phyloP scores from a whole-genome alignment of 306 rosid species.

The Fragaria vesca region DNA sequence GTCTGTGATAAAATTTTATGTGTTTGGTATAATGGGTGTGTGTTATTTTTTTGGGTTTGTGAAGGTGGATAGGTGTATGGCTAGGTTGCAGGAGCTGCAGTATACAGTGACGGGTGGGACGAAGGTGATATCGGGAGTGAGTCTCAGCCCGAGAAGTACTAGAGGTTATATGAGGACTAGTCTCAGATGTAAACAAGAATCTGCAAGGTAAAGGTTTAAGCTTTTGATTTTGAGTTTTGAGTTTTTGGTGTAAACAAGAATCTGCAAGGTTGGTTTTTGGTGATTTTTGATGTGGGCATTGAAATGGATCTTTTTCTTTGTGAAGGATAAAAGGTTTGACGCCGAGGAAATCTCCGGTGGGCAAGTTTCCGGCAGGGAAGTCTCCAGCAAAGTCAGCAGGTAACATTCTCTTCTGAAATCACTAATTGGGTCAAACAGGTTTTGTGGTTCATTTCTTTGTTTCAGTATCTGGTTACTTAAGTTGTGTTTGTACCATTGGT shows the following conservation, averaged over 20 bases:
- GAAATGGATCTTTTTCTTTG: constrained; percentile 15
- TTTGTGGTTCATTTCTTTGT: background rate
- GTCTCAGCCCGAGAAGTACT: constrained; percentile 92
- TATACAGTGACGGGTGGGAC: constrained; percentile 73
- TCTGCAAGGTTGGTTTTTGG: constrained; percentile 47
- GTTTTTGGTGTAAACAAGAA: constrained; percentile 12
- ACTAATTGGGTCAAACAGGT: background rate
- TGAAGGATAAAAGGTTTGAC: constrained; percentile 58
- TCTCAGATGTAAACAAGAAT: constrained; percentile 94
- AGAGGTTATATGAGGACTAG: constrained; percentile 79
- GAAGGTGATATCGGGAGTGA: constrained; percentile 77
- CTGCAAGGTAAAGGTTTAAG: constrained; percentile 47
- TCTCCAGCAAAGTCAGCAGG: constrained; percentile 64
- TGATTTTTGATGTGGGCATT: constrained; percentile 3
- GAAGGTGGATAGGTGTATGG: constrained; percentile 93
- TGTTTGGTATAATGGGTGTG: background rate
- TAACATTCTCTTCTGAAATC: constrained; percentile 19
- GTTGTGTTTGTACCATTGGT: background rate
- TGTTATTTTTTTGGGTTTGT: constrained; percentile 25
- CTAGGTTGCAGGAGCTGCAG: constrained; percentile 86
- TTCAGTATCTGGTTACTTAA: background rate
- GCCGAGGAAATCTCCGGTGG: constrained; percentile 65
- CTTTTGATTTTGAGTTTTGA: background rate
- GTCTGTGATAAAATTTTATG: background rate
- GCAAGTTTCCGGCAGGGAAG: constrained; percentile 72